Evolutionary conservation across 805 yeast species (phyloP), one percentile per base, ranked within the genome.

Genomic region (Cephaloascus fragrans): DNA sequence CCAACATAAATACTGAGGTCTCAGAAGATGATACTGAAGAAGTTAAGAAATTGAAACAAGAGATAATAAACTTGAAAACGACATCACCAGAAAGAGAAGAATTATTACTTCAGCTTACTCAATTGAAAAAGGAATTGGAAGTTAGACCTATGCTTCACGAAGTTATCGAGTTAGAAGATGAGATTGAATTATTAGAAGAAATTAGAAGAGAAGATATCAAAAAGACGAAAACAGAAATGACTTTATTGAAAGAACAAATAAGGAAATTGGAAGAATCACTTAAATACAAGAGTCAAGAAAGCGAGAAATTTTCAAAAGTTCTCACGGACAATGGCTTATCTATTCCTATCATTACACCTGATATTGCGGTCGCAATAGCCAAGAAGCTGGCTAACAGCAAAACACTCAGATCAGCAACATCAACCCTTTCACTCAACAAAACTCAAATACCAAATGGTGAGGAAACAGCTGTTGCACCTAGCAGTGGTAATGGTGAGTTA

Each of bases 111-210:
- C 33, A 31, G n/a, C 18, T 31, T 6, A 31, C 8, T 6, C 6
- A 9, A 6, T 31, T 31, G 33, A 14, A n/a, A 16, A 6, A 31
- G n/a, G 33, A 31, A 16, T 14, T 66, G 3, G 58, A 56, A 9
- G 45, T 53, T 37, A 50, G 74, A 39, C 75, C 75, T 1, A 54
- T 69, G 0, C 50, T 59, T 29, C 63, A 61, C 10, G 72, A 70
- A 45, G 44, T 68, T 17, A 55, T 62, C 5, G 73, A 69, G 38
- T 53, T 71, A 4, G 71, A 70, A 44, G 69, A 69, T 33, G 71
- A 69, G 41, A 49, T 69, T 37, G 71, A 69, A 18, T 42, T 55
- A 6, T 47, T 64, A 26, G 70, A 69, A 39, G 59, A 60, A 37
- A 47, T 54, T 33, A 60, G 46, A 37, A 48, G 39, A 42, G 52